Base-by-base conservation (phyloP, 2,329 filamentous ascomycete genomes). In the Diaporthe velutina region DNA sequence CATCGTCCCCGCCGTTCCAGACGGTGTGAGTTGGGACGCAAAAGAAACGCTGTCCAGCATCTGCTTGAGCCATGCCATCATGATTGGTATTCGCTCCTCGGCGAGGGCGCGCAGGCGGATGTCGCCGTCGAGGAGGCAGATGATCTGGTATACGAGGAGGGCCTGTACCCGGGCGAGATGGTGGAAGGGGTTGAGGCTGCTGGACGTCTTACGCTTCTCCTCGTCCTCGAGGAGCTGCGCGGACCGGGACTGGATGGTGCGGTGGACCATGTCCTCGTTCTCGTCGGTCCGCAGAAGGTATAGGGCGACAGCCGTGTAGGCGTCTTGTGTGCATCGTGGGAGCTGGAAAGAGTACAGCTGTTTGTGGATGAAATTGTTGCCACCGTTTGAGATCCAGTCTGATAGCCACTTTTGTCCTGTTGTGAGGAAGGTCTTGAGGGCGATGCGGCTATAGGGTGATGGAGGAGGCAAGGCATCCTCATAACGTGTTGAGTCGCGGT, bases 341-440 rank as follows among this genome's bases (percentile, higher is more conserved):
- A 77, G 77, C 13, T 55, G 61, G 8, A 70, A 73, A 1, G 70
- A 33, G 35, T 81, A 81, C 8, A 81, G 74, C 19, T 72, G 73
- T 19, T 77, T 42, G 75, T 81, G 80, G 48, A 82, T 79, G 52
- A 81, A 81, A 22, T 78, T 73, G 30, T 77, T 81, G 61, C 77
- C 76, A 22, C 80, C 77, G 9, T 76, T 79, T 19, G 66, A 73
- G 19, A 78, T 74, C 80, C 80, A 82, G n/a, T 70, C 58, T 35
- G 67, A 67, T 10, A 81, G 66, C 79, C 79, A 80, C 50, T 30
- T 10, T 70, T 71, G 60, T 54, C 77, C 28, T 1, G 19, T 7
- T 7, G 52, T 54, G 19, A 70, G 30, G 61, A 60, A 57, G 10
- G 22, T 30, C 33, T 73, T 58, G 13, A 74, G n/a, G 8, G 64